Percentiles rank a stretch among this genome's conserved stretches.
Conservation (phyloP, 352 stramenopile genomes). For the Phytophthora macrochlamydospora region DNA sequence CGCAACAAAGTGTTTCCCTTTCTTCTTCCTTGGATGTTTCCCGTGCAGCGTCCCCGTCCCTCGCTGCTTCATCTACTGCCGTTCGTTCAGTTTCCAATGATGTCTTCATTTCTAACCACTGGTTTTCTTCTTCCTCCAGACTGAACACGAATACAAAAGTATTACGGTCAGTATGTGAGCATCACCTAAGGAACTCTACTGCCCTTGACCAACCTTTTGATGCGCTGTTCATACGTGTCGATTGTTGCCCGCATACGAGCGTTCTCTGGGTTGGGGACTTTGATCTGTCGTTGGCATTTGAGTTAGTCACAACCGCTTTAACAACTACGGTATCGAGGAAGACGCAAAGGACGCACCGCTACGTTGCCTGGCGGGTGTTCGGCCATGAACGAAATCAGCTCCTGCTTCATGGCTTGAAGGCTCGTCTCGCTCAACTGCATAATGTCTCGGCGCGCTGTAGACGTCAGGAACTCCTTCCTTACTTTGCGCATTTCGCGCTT, state of each 20-base stretch:
- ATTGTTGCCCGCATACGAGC: slow-evolving; percentile 55
- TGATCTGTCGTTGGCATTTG: slow-evolving; percentile 24
- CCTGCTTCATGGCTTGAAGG: slow-evolving; percentile 65
- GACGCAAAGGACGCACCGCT: slow-evolving; percentile 34
- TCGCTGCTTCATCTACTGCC: slow-evolving; percentile 10
- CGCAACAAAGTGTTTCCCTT: slow-evolving; percentile 28
- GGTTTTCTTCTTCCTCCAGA: slow-evolving; percentile 52
- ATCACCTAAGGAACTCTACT: not conserved
- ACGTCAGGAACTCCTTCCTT: slow-evolving; percentile 70
- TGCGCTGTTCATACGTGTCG: slow-evolving; percentile 49
- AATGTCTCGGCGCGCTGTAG: slow-evolving; percentile 59
- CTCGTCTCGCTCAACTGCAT: slow-evolving; percentile 73
- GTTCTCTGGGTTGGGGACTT: slow-evolving; percentile 69
- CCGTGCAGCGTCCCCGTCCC: not conserved
- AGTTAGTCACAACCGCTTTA: slow-evolving; percentile 4
- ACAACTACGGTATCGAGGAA: not conserved
- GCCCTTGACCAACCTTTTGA: slow-evolving; percentile 37
- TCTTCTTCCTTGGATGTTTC: slow-evolving; percentile 3
- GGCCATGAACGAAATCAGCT: slow-evolving; percentile 66
- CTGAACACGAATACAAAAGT: slow-evolving; percentile 19
- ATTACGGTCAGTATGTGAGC: not conserved
- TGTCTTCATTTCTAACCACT: slow-evolving; percentile 56
- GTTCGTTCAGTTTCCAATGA: slow-evolving; percentile 36
- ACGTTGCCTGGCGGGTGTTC: slow-evolving; percentile 51
- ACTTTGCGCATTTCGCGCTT: slow-evolving; percentile 72